phyloP scores from a whole-genome alignment of 345 rosid genomes.

The Salix exigua region DNA sequence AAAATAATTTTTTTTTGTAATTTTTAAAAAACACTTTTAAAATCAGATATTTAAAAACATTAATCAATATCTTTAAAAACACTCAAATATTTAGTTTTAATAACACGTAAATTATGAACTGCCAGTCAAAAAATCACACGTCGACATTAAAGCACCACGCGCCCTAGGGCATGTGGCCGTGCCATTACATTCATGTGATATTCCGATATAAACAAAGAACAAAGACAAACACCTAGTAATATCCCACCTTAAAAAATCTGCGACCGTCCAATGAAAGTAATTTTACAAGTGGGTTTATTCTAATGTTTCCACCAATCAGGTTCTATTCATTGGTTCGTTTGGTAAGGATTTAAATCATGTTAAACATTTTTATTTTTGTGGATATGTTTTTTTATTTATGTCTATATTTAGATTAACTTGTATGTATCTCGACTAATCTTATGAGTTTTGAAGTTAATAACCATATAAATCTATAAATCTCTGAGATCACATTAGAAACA shows the following conservation, averaged over 20 bases:
- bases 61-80: too few relatives aligned
- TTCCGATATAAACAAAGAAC: not conserved
- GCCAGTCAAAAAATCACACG: too few relatives aligned
- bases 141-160: too few relatives aligned
- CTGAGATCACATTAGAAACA: accelerated
- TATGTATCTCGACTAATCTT: accelerated
- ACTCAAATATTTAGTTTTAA: too few relatives aligned
- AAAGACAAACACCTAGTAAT: not conserved
- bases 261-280: not conserved
- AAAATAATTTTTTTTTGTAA: too few relatives aligned
- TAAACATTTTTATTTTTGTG: not conserved
- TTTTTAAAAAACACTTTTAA: too few relatives aligned
- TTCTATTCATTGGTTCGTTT: not conserved
- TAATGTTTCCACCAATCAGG: conserved; percentile 8
- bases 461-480: accelerated
- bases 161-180: not conserved
- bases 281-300: not conserved
- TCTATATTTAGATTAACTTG: accelerated
- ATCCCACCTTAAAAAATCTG: not conserved
- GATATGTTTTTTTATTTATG: too few relatives aligned
- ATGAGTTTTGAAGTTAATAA: accelerated
- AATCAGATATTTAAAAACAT: too few relatives aligned
- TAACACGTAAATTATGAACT: too few relatives aligned
- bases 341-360: conserved; percentile 9
- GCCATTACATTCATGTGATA: not conserved